Conservation (phyloP, 2,329 filamentous ascomycete genomes). For the Botrytis tulipae region DNA sequence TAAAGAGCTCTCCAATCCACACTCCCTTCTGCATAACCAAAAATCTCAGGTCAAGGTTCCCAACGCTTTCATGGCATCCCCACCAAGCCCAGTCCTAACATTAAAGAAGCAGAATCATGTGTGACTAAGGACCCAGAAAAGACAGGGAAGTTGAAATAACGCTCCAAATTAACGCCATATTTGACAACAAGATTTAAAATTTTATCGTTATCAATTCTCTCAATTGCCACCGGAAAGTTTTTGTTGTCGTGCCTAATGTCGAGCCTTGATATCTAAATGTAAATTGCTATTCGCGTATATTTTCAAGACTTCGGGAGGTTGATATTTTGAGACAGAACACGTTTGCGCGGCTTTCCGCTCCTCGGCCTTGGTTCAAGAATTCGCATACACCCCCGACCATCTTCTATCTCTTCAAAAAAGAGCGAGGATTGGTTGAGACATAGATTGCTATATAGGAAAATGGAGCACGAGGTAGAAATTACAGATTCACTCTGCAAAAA, state of each 20-base stretch:
- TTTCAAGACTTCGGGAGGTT: background rate
- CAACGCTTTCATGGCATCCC: background rate
- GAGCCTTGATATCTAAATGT: background rate
- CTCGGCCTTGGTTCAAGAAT: background rate
- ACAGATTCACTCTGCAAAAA: background rate
- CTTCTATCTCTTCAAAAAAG: background rate
- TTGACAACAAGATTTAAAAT: background rate
- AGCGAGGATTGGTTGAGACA: background rate
- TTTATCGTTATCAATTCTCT: background rate
- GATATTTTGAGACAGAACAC: background rate
- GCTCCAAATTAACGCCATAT: background rate
- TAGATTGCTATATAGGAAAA: background rate
- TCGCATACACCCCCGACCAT: background rate
- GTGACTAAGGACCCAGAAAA: background rate
- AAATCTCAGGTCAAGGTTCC: background rate
- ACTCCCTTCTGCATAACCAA: background rate
- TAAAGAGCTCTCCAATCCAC: background rate
- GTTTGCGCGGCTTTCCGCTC: background rate
- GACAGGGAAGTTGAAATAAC: too few relatives aligned
- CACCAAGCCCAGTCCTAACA: background rate
- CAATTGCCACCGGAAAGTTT: background rate
- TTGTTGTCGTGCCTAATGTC: background rate
- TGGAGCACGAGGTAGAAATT: background rate
- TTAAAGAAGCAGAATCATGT: background rate
- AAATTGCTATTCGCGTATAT: background rate